Conservation (phyloP, 148 eudicot species). For the Simmondsia chinensis region DNA sequence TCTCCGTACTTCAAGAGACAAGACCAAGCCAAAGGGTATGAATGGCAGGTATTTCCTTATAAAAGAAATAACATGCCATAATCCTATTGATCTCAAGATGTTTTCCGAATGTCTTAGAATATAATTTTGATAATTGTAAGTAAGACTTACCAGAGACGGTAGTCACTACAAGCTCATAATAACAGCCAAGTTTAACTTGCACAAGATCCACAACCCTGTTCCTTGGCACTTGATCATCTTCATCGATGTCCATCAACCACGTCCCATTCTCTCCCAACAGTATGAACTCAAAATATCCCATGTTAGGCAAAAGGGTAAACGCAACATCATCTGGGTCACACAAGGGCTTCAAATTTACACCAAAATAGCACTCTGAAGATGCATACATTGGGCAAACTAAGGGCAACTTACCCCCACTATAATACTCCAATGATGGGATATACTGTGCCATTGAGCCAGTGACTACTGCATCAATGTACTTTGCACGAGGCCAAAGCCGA, state of each 20-base stretch:
- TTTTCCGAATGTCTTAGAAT: no score
- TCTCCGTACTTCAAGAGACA: no score
- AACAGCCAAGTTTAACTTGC: conserved; percentile 41
- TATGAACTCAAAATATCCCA: conserved; percentile 74
- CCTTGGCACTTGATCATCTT: conserved; percentile 28
- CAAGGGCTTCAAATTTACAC: conserved; percentile 71
- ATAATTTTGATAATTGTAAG: no score
- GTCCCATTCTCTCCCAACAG: conserved; percentile 41
- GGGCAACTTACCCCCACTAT: conserved; percentile 46
- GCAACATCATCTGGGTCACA: conserved; percentile 54
- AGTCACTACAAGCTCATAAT: conserved; percentile 72
- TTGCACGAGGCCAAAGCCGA: conserved; percentile 68
- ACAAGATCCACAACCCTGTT: conserved; percentile 42
- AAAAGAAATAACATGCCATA: no score
- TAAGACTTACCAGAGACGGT: conserved; percentile 51
- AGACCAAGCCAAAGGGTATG: no score
- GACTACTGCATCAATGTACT: conserved; percentile 70
- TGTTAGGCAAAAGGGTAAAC: conserved; percentile 68
- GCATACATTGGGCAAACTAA: conserved; percentile 68
- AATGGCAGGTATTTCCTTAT: no score
- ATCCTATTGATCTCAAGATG: no score
- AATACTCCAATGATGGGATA: conserved; percentile 41
- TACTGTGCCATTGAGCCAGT: conserved; percentile 87
- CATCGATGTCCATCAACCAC: conserved; percentile 22
- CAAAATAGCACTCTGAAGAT: conserved; percentile 67